phyloP scores from a whole-genome alignment of 2,329 filamentous ascomycete genomes.

The Aspergillus luchuensis region DNA sequence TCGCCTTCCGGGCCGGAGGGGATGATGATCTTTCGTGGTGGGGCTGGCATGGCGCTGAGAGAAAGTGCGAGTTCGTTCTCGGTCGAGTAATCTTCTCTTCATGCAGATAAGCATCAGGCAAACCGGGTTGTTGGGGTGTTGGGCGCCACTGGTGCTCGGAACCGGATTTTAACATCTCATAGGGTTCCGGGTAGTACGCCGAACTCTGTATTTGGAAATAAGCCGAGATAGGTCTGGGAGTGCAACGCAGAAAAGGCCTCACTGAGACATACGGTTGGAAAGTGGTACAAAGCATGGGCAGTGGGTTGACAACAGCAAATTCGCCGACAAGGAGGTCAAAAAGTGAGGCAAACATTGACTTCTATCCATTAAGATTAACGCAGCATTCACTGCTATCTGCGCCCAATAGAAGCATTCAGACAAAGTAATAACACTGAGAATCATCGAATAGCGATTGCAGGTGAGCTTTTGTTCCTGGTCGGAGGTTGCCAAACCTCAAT shows the following conservation, averaged over 20 bases:
- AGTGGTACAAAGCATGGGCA: not conserved
- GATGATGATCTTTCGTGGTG: not conserved
- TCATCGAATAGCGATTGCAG: too few relatives aligned
- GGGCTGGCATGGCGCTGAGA: not conserved
- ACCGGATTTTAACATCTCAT: not conserved
- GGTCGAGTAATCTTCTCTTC: not conserved
- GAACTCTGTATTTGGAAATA: not conserved
- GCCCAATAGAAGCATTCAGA: too few relatives aligned
- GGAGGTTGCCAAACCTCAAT: too few relatives aligned
- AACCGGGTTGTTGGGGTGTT: slow-evolving; percentile 1
- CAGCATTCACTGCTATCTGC: too few relatives aligned
- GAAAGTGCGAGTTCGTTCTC: not conserved
- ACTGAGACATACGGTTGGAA: not conserved
- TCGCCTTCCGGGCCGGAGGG: not conserved
- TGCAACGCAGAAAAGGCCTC: not conserved
- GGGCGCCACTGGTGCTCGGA: slow-evolving; percentile 4
- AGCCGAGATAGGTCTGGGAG: not conserved
- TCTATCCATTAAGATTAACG: too few relatives aligned
- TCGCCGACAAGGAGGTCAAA: too few relatives aligned
- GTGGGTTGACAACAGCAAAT: not conserved
- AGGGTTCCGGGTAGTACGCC: not conserved
- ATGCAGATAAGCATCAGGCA: not conserved
- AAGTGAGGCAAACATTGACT: too few relatives aligned
- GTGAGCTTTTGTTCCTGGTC: too few relatives aligned
- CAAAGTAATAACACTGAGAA: too few relatives aligned